Evolutionary conservation across 768 basidiomycete genomes (phyloP).

Genomic region (Hericium rajendrae): DNA sequence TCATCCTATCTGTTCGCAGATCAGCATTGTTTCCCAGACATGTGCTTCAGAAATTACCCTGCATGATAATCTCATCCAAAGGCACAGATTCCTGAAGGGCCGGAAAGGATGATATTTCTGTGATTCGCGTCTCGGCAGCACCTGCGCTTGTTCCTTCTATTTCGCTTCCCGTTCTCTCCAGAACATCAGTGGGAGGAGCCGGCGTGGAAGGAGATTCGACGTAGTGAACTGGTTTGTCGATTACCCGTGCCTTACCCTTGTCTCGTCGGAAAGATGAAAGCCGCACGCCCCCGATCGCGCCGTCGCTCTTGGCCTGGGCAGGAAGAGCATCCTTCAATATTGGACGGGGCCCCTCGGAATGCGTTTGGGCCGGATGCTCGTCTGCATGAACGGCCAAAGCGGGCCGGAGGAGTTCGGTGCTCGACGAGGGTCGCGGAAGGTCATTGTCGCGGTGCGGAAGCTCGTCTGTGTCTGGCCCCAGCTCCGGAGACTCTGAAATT

Average conservation of each 20-base stretch:
- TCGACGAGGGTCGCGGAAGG: neutral
- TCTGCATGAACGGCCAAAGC: neutral
- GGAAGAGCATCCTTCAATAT: neutral
- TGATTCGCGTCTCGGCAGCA: conserved; percentile 29
- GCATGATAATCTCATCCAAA: conserved; percentile 53
- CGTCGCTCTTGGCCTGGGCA: neutral
- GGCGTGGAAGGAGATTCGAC: conserved; percentile 24
- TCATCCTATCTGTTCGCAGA: conserved; percentile 67
- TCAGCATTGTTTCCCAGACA: conserved; percentile 8
- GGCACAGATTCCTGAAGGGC: conserved; percentile 10
- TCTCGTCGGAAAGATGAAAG: conserved; percentile 4
- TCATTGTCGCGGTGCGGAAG: neutral
- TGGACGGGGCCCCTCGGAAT: neutral
- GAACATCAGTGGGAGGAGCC: conserved; percentile 54
- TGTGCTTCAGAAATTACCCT: conserved; percentile 39
- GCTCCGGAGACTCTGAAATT: conserved; percentile 1
- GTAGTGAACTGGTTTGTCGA: conserved; percentile 17
- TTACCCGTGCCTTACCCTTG: conserved; percentile 16
- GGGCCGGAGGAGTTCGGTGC: neutral
- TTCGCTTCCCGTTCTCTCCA: conserved; percentile 48
- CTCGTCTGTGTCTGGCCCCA: neutral
- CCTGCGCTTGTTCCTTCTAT: conserved; percentile 58
- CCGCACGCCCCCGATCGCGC: neutral
- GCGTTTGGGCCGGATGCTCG: neutral
- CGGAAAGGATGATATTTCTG: neutral